These are phyloP conservation scores for Exophiala oligosperma DNA, from an alignment of 2,329 filamentous ascomycete genomes.

Conservation along the genomic window DNA sequence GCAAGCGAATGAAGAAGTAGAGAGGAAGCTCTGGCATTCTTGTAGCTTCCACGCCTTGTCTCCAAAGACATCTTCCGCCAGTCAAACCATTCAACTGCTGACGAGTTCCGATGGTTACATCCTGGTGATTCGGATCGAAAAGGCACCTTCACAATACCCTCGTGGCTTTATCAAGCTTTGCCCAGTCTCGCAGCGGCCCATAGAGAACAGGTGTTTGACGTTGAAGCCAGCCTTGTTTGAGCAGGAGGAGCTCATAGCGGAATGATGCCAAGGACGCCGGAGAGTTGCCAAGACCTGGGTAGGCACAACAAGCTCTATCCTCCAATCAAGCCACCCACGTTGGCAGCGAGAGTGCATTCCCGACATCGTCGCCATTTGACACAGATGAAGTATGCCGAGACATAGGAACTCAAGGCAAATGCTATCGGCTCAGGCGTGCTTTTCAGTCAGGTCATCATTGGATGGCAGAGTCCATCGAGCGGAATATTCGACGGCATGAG, in stretches of 20 bases:
- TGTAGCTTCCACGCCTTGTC: constrained; percentile 14
- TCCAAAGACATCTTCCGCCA: too few species aligned
- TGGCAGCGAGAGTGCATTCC: neutral
- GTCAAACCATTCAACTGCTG: neutral
- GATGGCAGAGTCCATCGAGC: neutral
- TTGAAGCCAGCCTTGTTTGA: constrained; percentile 8
- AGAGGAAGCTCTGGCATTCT: neutral
- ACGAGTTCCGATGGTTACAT: neutral
- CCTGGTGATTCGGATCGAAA: neutral
- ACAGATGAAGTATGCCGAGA: neutral
- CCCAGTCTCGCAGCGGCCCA: neutral
- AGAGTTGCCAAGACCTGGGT: constrained; percentile 9
- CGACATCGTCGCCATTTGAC: neutral
- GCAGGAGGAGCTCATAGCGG: constrained; percentile 10
- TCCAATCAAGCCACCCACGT: constrained; percentile 22
- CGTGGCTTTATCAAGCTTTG: constrained; percentile 12
- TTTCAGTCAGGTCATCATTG: neutral
- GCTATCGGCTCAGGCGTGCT: constrained; percentile 1
- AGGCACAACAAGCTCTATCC: constrained; percentile 2
- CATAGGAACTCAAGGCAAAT: neutral
- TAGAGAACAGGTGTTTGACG: neutral
- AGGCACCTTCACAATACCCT: neutral
- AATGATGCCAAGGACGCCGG: constrained; percentile 11
- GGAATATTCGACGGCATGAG: too few species aligned
- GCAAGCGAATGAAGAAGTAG: neutral